Conservation (phyloP, 768 basidiomycete species). For the Exidia glandulosa region DNA sequence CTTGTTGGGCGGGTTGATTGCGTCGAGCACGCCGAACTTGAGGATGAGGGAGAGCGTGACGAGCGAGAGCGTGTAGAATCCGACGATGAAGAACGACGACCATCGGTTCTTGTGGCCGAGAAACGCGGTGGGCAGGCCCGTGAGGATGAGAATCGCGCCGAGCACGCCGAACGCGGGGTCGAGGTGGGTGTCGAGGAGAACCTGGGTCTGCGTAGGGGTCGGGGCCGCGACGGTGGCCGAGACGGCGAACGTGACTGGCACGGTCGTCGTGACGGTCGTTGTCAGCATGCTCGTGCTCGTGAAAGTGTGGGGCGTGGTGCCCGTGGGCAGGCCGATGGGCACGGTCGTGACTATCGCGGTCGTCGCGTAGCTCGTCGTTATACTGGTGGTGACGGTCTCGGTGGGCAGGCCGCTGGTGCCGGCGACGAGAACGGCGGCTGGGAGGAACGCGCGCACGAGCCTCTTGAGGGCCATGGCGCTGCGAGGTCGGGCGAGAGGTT, state of each 20-base stretch:
- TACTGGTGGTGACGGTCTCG: background rate
- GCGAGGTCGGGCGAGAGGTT: conserved; percentile 3
- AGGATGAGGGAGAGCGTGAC: conserved; percentile 81
- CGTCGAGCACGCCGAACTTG: conserved; percentile 77
- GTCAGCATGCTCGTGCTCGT: conserved; percentile 14
- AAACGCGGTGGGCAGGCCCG: conserved; percentile 81
- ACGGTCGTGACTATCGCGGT: conserved; percentile 11
- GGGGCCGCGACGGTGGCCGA: conserved; percentile 21
- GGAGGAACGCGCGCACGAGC: background rate
- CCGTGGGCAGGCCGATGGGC: conserved; percentile 46
- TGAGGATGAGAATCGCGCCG: conserved; percentile 78
- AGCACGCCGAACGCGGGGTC: conserved; percentile 86
- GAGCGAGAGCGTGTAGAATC: conserved; percentile 81
- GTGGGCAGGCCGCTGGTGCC: background rate
- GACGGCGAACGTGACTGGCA: conserved; percentile 31
- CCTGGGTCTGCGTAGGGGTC: conserved; percentile 22
- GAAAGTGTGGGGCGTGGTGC: conserved; percentile 23
- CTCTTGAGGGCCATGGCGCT: background rate
- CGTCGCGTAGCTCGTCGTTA: background rate
- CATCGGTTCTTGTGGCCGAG: conserved; percentile 95
- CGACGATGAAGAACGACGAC: conserved; percentile 90
- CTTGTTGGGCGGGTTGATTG: conserved; percentile 66
- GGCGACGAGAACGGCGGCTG: background rate
- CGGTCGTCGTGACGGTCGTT: conserved; percentile 31
- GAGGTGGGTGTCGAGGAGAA: conserved; percentile 49